Percentiles rank a stretch among this genome's conserved stretches.
phyloP scores from a whole-genome alignment of 306 rosid genomes.

The Castanea sativa region DNA sequence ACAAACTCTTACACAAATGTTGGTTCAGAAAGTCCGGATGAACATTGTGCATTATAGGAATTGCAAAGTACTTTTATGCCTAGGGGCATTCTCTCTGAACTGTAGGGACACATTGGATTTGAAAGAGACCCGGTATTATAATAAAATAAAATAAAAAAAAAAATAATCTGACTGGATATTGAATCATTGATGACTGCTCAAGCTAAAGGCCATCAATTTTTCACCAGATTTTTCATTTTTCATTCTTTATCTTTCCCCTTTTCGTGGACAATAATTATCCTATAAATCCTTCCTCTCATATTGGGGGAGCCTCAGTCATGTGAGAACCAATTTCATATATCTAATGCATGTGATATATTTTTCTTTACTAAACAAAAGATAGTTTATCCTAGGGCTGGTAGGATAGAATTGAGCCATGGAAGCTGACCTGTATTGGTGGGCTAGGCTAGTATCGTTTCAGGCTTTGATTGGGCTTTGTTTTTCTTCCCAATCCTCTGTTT shows the following conservation, averaged over 20 bases:
- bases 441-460: not conserved
- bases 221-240: not conserved
- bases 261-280: too few species aligned
- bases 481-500: too few species aligned
- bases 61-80: conserved; percentile 1
- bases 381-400: too few species aligned
- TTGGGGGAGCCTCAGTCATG: too few species aligned
- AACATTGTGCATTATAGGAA: not conserved
- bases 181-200: too few species aligned
- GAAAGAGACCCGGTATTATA: not conserved
- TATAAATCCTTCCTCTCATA: too few species aligned
- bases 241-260: not conserved
- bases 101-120: not conserved
- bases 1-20: conserved; percentile 13
- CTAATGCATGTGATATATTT: too few species aligned
- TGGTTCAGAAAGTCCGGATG: conserved; percentile 22
- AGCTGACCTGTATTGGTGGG: not conserved
- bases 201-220: not conserved
- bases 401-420: not conserved
- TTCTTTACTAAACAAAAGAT: too few species aligned
- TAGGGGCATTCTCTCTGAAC: not conserved
- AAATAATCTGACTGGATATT: not conserved
- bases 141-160: too few species aligned
- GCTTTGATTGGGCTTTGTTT: not conserved
- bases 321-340: too few species aligned